Conservation (phyloP, 2,329 filamentous ascomycete species). For the Fusarium sp. region DNA sequence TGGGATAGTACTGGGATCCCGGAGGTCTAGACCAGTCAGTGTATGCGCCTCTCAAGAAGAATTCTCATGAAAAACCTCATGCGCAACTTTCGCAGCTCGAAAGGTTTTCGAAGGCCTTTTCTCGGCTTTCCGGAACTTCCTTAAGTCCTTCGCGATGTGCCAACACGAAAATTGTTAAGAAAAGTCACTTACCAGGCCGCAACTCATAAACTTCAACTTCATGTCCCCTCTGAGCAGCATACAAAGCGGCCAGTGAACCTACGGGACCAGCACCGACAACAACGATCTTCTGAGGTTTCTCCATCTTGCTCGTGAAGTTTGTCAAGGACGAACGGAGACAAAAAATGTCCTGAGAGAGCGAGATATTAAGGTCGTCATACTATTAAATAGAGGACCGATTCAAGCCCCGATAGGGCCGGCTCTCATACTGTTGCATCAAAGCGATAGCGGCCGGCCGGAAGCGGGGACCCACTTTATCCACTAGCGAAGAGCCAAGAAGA, state of each 20-base stretch:
- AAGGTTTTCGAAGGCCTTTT: neutral
- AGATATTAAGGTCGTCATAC: conserved; percentile 23
- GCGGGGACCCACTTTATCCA: conserved; percentile 20
- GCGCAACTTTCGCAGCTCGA: neutral
- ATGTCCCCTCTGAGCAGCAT: conserved; percentile 88
- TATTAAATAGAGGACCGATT: conserved; percentile 4
- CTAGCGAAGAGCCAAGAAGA: neutral
- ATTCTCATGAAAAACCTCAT: conserved; percentile 1
- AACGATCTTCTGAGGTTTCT: conserved; percentile 72
- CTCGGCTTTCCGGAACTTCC: neutral
- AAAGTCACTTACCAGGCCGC: conserved; percentile 76
- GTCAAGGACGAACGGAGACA: conserved; percentile 41
- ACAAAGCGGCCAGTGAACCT: conserved; percentile 89
- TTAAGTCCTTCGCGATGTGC: conserved; percentile 7
- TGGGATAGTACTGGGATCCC: conserved; percentile 82
- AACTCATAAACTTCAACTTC: conserved; percentile 95
- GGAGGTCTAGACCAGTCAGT: conserved; percentile 73
- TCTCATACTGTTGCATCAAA: conserved; percentile 30
- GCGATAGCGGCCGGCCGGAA: conserved; percentile 35
- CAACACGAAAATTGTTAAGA: conserved; percentile 3
- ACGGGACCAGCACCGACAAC: conserved; percentile 95
- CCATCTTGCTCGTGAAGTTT: conserved; percentile 47
- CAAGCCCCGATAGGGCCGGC: conserved; percentile 32
- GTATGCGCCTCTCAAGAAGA: conserved; percentile 5
- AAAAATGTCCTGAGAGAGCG: conserved; percentile 1